A percentile compares a stretch with the other conserved stretches of the same genome.
Conservation (phyloP, 1,284 basidiomycete genomes). For the Malassezia obtusa region DNA sequence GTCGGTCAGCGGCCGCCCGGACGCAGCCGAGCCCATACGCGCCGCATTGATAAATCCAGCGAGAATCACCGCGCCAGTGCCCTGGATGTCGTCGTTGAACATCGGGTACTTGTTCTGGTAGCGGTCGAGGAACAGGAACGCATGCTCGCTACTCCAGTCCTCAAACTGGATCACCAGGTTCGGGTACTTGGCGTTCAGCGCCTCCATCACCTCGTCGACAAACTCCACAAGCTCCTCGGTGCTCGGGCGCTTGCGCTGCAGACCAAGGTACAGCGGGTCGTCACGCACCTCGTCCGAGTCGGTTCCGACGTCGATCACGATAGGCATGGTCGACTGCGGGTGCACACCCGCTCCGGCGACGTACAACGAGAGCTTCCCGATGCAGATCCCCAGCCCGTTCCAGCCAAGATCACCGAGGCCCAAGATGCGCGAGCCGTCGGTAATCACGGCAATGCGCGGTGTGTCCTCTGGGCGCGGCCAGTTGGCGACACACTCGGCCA, state of each 20-base stretch:
- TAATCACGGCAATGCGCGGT: slow-evolving; percentile 49
- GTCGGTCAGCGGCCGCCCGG: slow-evolving; percentile 60
- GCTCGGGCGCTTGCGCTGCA: slow-evolving; percentile 50
- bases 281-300: slow-evolving; percentile 71
- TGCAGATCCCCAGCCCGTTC: slow-evolving; percentile 70
- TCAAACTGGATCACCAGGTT: slow-evolving; percentile 78
- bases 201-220: slow-evolving; percentile 86
- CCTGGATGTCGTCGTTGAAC: slow-evolving; percentile 73
- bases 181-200: slow-evolving; percentile 56
- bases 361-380: slow-evolving; percentile 85
- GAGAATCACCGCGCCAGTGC: slow-evolving; percentile 60
- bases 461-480: slow-evolving; percentile 58
- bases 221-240: slow-evolving; percentile 54
- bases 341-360: slow-evolving; percentile 80
- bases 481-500: slow-evolving; percentile 61
- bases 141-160: slow-evolving; percentile 47
- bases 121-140: slow-evolving; percentile 42
- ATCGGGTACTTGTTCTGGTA: slow-evolving; percentile 43
- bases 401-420: slow-evolving; percentile 75
- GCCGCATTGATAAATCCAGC: slow-evolving; percentile 84
- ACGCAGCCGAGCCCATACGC: slow-evolving; percentile 62
- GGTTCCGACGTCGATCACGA: slow-evolving; percentile 63
- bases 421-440: slow-evolving; percentile 81
- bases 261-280: slow-evolving; percentile 82
- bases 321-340: slow-evolving; percentile 72